phyloP scores from a whole-genome alignment of 2,329 filamentous ascomycete genomes.

The Alternaria burnsii region DNA sequence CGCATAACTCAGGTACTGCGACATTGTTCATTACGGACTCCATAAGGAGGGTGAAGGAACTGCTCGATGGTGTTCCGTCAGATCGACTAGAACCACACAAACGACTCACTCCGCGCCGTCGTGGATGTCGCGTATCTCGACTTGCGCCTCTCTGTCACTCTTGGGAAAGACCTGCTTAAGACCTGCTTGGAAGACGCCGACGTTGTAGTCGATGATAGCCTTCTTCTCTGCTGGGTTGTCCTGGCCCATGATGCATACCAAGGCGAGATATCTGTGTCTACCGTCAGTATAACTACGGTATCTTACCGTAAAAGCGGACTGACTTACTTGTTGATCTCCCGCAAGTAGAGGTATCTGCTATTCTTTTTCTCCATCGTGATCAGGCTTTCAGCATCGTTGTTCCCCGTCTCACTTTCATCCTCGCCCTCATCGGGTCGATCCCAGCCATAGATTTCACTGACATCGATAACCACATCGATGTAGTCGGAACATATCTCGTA shows the following conservation, averaged over 20 bases:
- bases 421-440: constrained; percentile 53
- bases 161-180: constrained; percentile 77
- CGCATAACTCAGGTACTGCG: background rate
- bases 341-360: constrained; percentile 68
- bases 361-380: constrained; percentile 68
- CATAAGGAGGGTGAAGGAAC: background rate
- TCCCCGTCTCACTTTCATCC: constrained; percentile 52
- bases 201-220: constrained; percentile 86
- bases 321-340: constrained; percentile 72
- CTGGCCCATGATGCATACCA: constrained; percentile 88
- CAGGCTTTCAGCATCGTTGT: constrained; percentile 67
- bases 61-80: background rate
- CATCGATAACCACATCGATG: constrained; percentile 97
- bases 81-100: background rate
- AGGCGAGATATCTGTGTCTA: constrained; percentile 71
- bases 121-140: constrained; percentile 34
- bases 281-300: constrained; percentile 9
- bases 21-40: background rate
- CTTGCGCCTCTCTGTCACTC: constrained; percentile 41
- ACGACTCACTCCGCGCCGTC: constrained; percentile 20
- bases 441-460: constrained; percentile 94
- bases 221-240: constrained; percentile 83
- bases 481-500: constrained; percentile 99
- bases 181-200: constrained; percentile 81
- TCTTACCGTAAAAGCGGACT: background rate